These are phyloP conservation scores for Microascus cirrosus DNA, from an alignment of 2,329 filamentous ascomycete genomes.

Conservation along the genomic window DNA sequence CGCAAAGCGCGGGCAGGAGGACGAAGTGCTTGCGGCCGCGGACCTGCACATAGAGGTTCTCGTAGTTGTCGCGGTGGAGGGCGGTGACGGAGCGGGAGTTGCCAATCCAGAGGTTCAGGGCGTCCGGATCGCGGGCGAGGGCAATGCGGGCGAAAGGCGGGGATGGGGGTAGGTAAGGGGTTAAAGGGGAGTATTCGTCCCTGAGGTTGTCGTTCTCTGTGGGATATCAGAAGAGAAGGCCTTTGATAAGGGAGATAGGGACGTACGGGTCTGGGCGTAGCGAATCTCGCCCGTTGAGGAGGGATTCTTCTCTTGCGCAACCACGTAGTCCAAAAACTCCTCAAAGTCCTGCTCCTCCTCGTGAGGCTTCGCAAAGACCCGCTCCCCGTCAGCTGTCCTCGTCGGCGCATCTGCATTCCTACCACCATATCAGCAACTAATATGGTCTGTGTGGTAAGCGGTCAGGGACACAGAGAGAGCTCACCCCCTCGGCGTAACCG, in stretches of 20 bases:
- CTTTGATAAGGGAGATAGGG: not conserved
- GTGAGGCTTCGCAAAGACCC: slow-evolving; percentile 60
- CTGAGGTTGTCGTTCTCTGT: slow-evolving; percentile 72
- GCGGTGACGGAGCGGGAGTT: slow-evolving; percentile 59
- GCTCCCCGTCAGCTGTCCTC: slow-evolving; percentile 11
- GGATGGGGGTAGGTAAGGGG: slow-evolving; percentile 47
- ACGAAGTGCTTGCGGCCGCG: slow-evolving; percentile 64
- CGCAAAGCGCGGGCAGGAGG: slow-evolving; percentile 59
- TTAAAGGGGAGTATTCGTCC: slow-evolving; percentile 56
- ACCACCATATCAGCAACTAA: not conserved
- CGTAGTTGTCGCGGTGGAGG: slow-evolving; percentile 73
- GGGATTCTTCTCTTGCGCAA: slow-evolving; percentile 38
- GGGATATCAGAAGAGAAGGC: not conserved
- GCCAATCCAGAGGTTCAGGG: slow-evolving; percentile 76
- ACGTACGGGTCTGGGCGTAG: slow-evolving; percentile 65
- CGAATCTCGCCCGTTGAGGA: slow-evolving; percentile 37
- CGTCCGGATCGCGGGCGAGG: slow-evolving; percentile 54
- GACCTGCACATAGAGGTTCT: slow-evolving; percentile 75
- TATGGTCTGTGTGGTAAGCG: not conserved
- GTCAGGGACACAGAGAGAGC: slow-evolving; percentile 8
- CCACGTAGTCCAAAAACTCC: slow-evolving; percentile 50
- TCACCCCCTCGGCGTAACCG: slow-evolving; percentile 63
- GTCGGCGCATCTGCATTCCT: slow-evolving; percentile 27
- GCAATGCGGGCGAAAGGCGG: slow-evolving; percentile 67
- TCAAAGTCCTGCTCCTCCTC: slow-evolving; percentile 54